Base-by-base conservation (phyloP, 441 rosid genomes). In the Macaranga tanarius region DNA sequence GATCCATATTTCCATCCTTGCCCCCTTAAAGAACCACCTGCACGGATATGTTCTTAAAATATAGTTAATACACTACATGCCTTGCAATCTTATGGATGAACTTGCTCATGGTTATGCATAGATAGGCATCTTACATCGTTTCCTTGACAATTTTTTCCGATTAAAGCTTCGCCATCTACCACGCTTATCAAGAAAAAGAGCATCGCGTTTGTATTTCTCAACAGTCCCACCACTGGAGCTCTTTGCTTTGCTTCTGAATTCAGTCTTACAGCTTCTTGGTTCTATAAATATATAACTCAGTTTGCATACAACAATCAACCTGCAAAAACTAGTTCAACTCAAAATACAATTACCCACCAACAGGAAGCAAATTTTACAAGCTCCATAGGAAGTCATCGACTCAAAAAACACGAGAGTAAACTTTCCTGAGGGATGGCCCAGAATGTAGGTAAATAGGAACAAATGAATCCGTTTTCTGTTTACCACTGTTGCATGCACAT, bases 1-100 rank as follows among this genome's bases (percentile, higher is more conserved):
- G 98, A 94, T 47, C 97, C 96, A 34, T 90, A 94, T 77, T 94
- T 92, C 98, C 97, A 92, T 78, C 98, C 98, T 76, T 83, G 73
- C 23, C 98, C 96, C 26, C 90, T 92, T 76, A 94, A 81, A 76
- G 96, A 82, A 38, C 98, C 97, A 81, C 91, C 98, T 94, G 76
- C 65, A 38, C 20, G 78, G 42, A 65, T 5, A 13, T 57, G 7
- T 44, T 9, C 7, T 66, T 44, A 13, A 69, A 44, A n/a, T 25
- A 10, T 25, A 10, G 42, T 50, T 16, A 31, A 56, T 52, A 23
- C 19, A 11, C 61, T 4, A 44, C 59, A 4, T 40, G 1, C 66
- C 9, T 62, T 62, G 45, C 11, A 40, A 22, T 10, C 22, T 55
- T 55, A 61, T 45, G 66, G 26, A 52, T 4, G 74, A 57, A 26